Evolutionary conservation across 208 protist species (phyloP).

Genomic region (Leishmania tropica): DNA sequence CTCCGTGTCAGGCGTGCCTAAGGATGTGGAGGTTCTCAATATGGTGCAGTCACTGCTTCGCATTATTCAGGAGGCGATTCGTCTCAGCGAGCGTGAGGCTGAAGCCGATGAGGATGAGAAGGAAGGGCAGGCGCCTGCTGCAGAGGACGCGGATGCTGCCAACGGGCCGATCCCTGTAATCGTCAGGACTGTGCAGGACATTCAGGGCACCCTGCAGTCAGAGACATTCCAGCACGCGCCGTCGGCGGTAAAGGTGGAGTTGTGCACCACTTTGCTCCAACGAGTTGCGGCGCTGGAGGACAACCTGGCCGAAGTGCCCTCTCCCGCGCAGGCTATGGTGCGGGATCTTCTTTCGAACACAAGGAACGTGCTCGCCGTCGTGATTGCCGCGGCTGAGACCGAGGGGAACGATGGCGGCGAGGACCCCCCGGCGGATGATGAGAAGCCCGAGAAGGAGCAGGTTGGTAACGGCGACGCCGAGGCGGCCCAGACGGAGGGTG

Average conservation of each 20-base stretch:
- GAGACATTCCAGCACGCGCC: conserved; percentile 22
- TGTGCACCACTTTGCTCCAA: conserved; percentile 14
- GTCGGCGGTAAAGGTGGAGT: conserved; percentile 11
- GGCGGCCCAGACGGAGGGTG: not conserved
- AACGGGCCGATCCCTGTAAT: conserved; percentile 12
- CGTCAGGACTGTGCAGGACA: conserved; percentile 16
- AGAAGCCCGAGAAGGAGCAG: not conserved
- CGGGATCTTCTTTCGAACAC: conserved; percentile 23
- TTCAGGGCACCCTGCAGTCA: conserved; percentile 22
- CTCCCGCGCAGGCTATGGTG: conserved; percentile 9
- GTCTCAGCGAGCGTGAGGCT: conserved; percentile 1
- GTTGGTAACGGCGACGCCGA: conserved; percentile 3
- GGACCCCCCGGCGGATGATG: not conserved
- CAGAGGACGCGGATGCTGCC: not conserved
- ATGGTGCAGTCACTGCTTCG: conserved; percentile 20
- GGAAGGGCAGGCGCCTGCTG: conserved; percentile 4
- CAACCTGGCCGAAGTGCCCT: conserved; percentile 10
- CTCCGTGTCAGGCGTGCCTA: not conserved
- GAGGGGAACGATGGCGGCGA: not conserved
- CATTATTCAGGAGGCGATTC: conserved; percentile 7
- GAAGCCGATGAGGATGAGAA: not conserved
- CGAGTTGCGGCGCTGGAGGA: conserved; percentile 19
- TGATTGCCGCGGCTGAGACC: not conserved
- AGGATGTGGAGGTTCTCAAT: conserved; percentile 8
- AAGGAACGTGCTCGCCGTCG: not conserved